phyloP scores from a whole-genome alignment of 768 basidiomycete species.

The Phylloporus arenicola region DNA sequence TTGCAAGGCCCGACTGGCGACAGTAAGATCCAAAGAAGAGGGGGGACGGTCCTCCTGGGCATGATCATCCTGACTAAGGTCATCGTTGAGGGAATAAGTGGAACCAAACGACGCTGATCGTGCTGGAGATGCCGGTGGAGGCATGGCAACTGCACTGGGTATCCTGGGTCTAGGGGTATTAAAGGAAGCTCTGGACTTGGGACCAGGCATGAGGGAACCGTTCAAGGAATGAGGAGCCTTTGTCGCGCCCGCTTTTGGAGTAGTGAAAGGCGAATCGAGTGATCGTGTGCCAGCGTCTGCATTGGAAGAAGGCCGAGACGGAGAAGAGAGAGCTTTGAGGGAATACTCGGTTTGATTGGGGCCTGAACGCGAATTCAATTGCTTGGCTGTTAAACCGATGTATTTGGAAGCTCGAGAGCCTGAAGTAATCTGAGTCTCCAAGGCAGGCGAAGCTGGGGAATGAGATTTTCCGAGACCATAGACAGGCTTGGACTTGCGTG shows the following conservation, averaged over 20 bases:
- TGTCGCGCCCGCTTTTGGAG: constrained; percentile 53
- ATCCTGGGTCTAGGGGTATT: constrained; percentile 59
- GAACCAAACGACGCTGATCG: constrained; percentile 30
- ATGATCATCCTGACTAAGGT: constrained; percentile 12
- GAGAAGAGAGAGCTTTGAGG: constrained; percentile 30
- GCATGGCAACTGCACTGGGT: constrained; percentile 76
- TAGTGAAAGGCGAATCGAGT: constrained; percentile 54
- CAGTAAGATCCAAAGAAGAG: constrained; percentile 33
- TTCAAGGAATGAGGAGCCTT: constrained; percentile 16
- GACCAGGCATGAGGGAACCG: constrained; percentile 14
- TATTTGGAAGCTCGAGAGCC: constrained; percentile 86
- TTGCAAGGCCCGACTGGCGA: constrained; percentile 39
- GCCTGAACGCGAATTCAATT: constrained; percentile 49
- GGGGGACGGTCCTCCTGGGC: constrained; percentile 10
- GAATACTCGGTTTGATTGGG: constrained; percentile 16
- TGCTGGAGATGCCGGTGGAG: constrained; percentile 66
- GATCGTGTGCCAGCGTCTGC: constrained; percentile 35
- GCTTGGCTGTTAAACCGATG: constrained; percentile 77
- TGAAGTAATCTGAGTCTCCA: constrained; percentile 54
- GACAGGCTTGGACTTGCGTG: constrained; percentile 29
- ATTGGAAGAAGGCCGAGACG: constrained; percentile 34
- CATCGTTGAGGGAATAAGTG: constrained; percentile 37
- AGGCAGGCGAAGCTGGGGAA: constrained; percentile 19
- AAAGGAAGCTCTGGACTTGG: constrained; percentile 31
- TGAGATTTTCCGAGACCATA: constrained; percentile 32